phyloP scores from a whole-genome alignment of 2,329 filamentous ascomycete species.

The Pyrenochaeta sp. region DNA sequence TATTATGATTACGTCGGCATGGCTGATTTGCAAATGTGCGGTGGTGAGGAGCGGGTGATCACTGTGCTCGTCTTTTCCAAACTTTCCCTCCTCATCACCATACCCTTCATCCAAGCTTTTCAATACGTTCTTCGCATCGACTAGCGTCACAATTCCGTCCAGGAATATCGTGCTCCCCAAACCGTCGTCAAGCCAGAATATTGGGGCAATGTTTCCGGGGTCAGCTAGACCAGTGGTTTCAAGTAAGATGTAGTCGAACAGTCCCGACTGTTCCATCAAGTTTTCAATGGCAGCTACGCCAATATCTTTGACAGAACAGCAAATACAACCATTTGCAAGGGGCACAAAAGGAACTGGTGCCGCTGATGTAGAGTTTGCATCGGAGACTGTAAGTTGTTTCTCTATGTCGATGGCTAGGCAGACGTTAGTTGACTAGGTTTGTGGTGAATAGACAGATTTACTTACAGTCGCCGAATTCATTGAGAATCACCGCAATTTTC shows the following conservation, averaged over 20 bases:
- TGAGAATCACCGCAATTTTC: slow-evolving; percentile 97
- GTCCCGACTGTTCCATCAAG: slow-evolving; percentile 90
- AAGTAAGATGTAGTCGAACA: slow-evolving; percentile 96
- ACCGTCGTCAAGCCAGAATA: slow-evolving; percentile 98
- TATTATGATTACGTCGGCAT: slow-evolving; percentile 92
- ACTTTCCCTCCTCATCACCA: slow-evolving; percentile 54
- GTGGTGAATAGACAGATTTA: neutral
- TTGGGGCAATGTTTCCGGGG: slow-evolving; percentile 90
- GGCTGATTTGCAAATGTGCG: slow-evolving; percentile 94
- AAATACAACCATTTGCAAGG: slow-evolving; percentile 95
- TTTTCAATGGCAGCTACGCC: slow-evolving; percentile 95
- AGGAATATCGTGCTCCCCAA: slow-evolving; percentile 95
- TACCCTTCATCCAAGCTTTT: slow-evolving; percentile 75
- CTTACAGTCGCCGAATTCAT: slow-evolving; percentile 61
- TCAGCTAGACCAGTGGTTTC: slow-evolving; percentile 96
- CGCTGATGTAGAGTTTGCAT: slow-evolving; percentile 37
- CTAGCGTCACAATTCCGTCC: slow-evolving; percentile 93
- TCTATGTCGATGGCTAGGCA: slow-evolving; percentile 85
- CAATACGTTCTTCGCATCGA: slow-evolving; percentile 93
- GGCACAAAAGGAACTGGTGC: slow-evolving; percentile 73
- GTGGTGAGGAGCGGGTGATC: slow-evolving; percentile 79
- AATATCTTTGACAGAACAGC: slow-evolving; percentile 96
- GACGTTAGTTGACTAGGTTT: slow-evolving; percentile 4
- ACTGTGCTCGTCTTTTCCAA: slow-evolving; percentile 54
- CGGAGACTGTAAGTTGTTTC: slow-evolving; percentile 88